Evolutionary conservation across 2,329 filamentous ascomycete species (phyloP), one percentile per base, ranked within the genome.

Genomic region (Blumeria hordei): DNA sequence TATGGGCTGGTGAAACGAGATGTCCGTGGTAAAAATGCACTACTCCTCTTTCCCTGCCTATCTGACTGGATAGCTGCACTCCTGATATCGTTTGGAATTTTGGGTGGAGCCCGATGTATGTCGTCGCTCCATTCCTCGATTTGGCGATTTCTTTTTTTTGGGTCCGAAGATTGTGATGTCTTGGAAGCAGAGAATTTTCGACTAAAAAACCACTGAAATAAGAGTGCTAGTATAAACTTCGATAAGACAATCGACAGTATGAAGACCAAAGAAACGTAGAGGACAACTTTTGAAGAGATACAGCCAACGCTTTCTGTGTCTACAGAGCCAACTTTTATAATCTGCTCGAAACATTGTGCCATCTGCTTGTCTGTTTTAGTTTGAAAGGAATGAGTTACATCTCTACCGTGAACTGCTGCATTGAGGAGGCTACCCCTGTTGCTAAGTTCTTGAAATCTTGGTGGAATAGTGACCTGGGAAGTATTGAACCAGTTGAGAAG

Each of bases 71-170:
- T 68, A 57, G 79, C 75, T 53, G 77, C 81, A 63, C 78, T 83
- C 57, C 78, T 76, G 44, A 83, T 71, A 62, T 94, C 79, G 16
- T 80, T 92, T 3, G 82, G 77, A 59, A 95, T 74, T 60, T 88
- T 84, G 55, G 83, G 81, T 28, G 88, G 87, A 3, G 90, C 85
- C 45, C 88, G 84, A 68, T 98, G 96, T 62, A 98, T 98, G 64
- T 98, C 92, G 60, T 96, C 86, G 12, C 83, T 83, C 92, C 92
- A 98, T 63, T 95, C 90, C 67, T 98, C 92, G 60, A 98, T 98
- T 69, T 96, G 88, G 62, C 83, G 80, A 61, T 88, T 83, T 57
- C 92, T 81, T 69, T 88, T 83, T 67, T 90, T 88, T 60, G 81
- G 78, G 66, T 92, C 79, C 5, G 81, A 80, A 14, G 79, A 80